Evolutionary conservation across 805 yeast genomes (phyloP).

Genomic region (Metschnikowia matae): DNA sequence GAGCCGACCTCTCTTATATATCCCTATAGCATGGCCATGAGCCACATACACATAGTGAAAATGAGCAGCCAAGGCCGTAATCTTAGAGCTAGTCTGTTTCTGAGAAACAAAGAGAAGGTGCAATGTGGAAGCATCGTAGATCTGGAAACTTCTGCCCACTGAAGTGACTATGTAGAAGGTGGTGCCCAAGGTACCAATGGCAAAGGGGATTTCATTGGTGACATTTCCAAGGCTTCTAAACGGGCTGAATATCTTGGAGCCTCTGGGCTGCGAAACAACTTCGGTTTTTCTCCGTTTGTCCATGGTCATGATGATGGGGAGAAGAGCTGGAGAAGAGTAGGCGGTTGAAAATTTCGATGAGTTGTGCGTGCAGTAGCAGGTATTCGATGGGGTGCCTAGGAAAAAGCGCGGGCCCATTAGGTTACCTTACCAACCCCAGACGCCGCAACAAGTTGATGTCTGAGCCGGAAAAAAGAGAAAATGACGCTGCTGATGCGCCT

Average conservation of each 20-base stretch:
- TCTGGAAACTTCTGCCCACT: conserved; percentile 87
- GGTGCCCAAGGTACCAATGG: conserved; percentile 83
- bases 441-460: conserved; percentile 4
- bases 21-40: conserved; percentile 65
- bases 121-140: conserved; percentile 84
- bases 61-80: conserved; percentile 72
- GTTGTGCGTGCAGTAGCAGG: conserved; percentile 9
- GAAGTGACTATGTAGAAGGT: conserved; percentile 84
- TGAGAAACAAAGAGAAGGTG: conserved; percentile 84
- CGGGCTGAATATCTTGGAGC: conserved; percentile 66
- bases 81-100: conserved; percentile 65
- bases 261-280: conserved; percentile 10
- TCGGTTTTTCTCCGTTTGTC: conserved; percentile 35
- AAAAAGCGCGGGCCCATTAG: conserved; percentile 2
- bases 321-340: not conserved
- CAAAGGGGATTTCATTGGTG: conserved; percentile 80
- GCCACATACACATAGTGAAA: conserved; percentile 81
- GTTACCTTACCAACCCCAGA: not conserved
- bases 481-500: conserved; percentile 15
- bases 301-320: conserved; percentile 7
- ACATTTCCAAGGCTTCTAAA: conserved; percentile 86
- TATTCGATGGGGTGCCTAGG: not conserved
- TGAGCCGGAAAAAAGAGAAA: conserved; percentile 17
- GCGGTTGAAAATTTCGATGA: conserved; percentile 10
- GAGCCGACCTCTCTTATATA: conserved; percentile 77